Percentiles rank a stretch among this genome's conserved stretches.
These are phyloP conservation scores for Penicillium sp. DNA, from an alignment of 2,329 filamentous ascomycete species.

Conservation along the genomic window DNA sequence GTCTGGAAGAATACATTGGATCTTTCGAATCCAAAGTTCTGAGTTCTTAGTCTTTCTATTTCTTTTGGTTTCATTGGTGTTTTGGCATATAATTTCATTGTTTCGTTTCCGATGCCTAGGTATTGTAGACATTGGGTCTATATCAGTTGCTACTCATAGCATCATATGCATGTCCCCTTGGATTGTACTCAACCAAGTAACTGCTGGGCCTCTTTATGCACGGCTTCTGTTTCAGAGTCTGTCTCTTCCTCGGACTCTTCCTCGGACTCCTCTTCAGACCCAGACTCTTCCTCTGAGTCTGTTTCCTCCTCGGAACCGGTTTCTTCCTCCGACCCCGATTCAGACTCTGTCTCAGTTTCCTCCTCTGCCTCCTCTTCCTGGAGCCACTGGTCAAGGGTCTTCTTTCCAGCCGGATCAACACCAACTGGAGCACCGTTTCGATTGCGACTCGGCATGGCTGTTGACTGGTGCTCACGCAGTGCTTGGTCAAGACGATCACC, in stretches of 20 bases:
- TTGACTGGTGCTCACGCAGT: conserved; percentile 44
- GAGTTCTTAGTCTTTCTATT: too few species aligned
- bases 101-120: background rate
- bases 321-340: conserved; percentile 51
- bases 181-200: conserved; percentile 11
- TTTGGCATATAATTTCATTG: background rate
- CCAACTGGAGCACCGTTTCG: conserved; percentile 21
- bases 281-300: conserved; percentile 45
- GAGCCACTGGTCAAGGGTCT: conserved; percentile 92
- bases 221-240: conserved; percentile 32
- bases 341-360: conserved; percentile 56
- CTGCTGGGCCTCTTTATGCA: conserved; percentile 23
- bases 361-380: conserved; percentile 67
- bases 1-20: too few species aligned
- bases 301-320: conserved; percentile 47
- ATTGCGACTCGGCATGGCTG: conserved; percentile 6
- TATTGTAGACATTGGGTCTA: background rate
- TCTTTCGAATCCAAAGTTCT: too few species aligned
- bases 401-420: conserved; percentile 56
- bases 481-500: conserved; percentile 47
- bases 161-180: background rate
- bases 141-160: background rate
- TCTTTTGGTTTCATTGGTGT: too few species aligned
- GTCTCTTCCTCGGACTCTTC: conserved; percentile 43
- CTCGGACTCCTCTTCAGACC: conserved; percentile 45